Percentiles rank a stretch among this genome's conserved stretches.
Evolutionary conservation across 2,329 filamentous ascomycete genomes (phyloP).

Genomic region (Venturia effusa): DNA sequence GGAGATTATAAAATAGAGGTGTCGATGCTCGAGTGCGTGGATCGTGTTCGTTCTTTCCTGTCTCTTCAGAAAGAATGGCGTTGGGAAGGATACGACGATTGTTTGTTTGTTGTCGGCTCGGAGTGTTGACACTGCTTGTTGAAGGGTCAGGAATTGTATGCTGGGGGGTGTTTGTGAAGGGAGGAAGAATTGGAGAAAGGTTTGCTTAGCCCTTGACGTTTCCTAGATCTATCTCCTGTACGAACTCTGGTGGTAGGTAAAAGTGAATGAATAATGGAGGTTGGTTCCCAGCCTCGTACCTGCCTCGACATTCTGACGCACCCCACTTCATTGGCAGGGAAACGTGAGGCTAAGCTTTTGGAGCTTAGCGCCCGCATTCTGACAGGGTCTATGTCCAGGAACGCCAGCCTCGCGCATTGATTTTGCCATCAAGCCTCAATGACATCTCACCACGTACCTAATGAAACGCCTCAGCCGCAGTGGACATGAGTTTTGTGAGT

Average conservation of each 20-base stretch:
- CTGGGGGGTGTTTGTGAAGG: neutral
- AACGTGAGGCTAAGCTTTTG: neutral
- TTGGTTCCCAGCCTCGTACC: neutral
- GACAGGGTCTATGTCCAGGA: neutral
- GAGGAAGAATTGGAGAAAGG: neutral
- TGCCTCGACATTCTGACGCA: slow-evolving; percentile 1
- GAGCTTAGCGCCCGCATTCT: neutral
- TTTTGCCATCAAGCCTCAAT: neutral
- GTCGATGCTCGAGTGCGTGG: slow-evolving; percentile 4
- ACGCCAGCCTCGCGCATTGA: neutral
- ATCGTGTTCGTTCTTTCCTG: neutral
- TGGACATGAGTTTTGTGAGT: neutral
- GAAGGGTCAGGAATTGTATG: neutral
- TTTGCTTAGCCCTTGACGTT: neutral
- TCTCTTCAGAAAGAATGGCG: slow-evolving; percentile 2
- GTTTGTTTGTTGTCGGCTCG: neutral
- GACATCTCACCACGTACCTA: neutral
- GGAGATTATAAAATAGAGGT: slow-evolving; percentile 16
- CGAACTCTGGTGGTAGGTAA: neutral
- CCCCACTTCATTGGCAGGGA: neutral
- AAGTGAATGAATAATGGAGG: neutral
- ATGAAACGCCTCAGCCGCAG: neutral
- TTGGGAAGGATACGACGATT: slow-evolving; percentile 3
- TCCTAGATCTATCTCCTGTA: neutral
- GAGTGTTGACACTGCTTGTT: slow-evolving; percentile 6